phyloP scores from a whole-genome alignment of 116 monocot genomes.

The Phalaenopsis hybrid region DNA sequence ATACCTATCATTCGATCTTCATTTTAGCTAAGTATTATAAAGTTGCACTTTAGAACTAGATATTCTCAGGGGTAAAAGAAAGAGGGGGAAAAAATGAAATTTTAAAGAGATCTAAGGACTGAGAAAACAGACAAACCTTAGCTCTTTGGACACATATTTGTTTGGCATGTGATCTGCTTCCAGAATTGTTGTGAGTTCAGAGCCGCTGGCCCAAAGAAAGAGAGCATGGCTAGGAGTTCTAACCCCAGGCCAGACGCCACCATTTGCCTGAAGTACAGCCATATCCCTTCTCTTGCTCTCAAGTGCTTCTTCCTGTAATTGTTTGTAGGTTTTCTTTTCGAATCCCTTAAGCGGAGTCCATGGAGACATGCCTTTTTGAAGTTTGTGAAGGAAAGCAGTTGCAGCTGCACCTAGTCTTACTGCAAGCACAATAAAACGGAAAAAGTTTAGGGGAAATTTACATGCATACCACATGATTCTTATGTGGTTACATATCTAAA shows the following conservation, averaged over 20 bases:
- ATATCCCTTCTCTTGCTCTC: conserved; percentile 84
- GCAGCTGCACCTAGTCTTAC: conserved; percentile 82
- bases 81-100: not conserved
- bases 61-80: not conserved
- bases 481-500: too few species aligned
- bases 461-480: too few species aligned
- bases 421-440: conserved; percentile 20
- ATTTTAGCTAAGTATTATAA: not conserved
- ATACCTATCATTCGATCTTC: not conserved
- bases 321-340: conserved; percentile 71
- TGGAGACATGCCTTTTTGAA: conserved; percentile 72
- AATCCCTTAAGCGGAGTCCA: conserved; percentile 72
- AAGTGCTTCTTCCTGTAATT: conserved; percentile 79
- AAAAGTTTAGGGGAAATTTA: not conserved
- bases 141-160: conserved; percentile 70
- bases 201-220: conserved; percentile 89
- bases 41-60: not conserved
- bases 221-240: conserved; percentile 81
- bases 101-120: not conserved
- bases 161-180: conserved; percentile 86
- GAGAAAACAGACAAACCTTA: conserved; percentile 34
- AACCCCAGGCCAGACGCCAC: conserved; percentile 82
- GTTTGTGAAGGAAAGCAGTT: conserved; percentile 68
- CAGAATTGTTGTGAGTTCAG: conserved; percentile 67
- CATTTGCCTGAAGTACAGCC: conserved; percentile 83